Conservation (phyloP, 495 filamentous ascomycete genomes). For the Podospora bellae-mahoneyi region DNA sequence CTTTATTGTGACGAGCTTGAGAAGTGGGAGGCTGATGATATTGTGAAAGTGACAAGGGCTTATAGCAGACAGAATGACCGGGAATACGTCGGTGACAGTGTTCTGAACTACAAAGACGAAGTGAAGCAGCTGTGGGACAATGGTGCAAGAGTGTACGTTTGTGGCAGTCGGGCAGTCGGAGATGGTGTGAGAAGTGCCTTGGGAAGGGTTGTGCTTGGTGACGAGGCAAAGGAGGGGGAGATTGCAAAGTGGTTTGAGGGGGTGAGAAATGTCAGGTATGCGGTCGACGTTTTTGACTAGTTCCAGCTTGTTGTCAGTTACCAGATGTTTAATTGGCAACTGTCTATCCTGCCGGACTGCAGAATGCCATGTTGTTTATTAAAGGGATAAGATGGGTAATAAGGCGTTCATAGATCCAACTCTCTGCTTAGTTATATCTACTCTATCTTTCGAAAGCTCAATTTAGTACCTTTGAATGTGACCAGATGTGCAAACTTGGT, state of each 20-base stretch:
- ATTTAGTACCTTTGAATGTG: too few relatives aligned
- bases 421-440: too few relatives aligned
- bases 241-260: conserved; percentile 52
- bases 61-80: conserved; percentile 49
- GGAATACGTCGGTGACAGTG: conserved; percentile 61
- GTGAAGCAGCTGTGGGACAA: conserved; percentile 51
- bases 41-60: conserved; percentile 55
- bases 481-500: too few relatives aligned
- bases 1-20: conserved; percentile 59
- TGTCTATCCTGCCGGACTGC: too few relatives aligned
- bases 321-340: too few relatives aligned
- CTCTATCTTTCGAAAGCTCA: too few relatives aligned
- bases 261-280: conserved; percentile 60
- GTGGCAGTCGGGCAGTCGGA: conserved; percentile 60
- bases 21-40: conserved; percentile 56
- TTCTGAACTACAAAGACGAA: conserved; percentile 52
- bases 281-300: conserved; percentile 64
- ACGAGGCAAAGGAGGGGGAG: conserved; percentile 36
- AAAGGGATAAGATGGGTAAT: too few relatives aligned
- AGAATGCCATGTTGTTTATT: too few relatives aligned
- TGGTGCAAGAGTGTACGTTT: conserved; percentile 64
- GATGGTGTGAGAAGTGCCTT: conserved; percentile 52
- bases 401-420: too few relatives aligned
- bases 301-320: too few relatives aligned
- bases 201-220: conserved; percentile 44